A percentile compares a stretch with the other conserved stretches of the same genome.
These are phyloP conservation scores for Fusarium coicis DNA, from an alignment of 2,329 filamentous ascomycete species.

Conservation along the genomic window DNA sequence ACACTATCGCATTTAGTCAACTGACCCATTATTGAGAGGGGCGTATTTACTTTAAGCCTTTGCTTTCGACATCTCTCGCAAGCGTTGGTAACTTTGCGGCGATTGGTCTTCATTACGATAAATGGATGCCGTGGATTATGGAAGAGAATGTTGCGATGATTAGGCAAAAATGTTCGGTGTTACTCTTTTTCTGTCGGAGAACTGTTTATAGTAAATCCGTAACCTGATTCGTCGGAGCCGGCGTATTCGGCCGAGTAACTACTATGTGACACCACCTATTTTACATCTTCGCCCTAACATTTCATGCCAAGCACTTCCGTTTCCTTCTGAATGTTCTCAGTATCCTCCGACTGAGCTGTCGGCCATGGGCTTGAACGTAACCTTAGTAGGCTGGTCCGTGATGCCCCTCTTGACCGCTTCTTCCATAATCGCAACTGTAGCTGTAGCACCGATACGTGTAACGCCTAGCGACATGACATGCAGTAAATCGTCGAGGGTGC, in stretches of 20 bases:
- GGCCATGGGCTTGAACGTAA: constrained; percentile 25
- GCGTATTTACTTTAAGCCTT: neutral
- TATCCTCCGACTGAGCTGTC: constrained; percentile 1
- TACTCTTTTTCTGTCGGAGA: neutral
- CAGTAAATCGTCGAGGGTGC: constrained; percentile 66
- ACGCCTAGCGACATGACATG: constrained; percentile 65
- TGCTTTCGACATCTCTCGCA: constrained; percentile 22
- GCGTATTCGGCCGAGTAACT: neutral
- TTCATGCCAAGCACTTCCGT: accelerated
- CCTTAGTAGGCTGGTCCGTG: constrained; percentile 36
- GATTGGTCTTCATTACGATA: neutral
- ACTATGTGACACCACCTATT: too few species aligned
- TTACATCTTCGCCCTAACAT: neutral
- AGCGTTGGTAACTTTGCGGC: neutral
- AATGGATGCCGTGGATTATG: accelerated
- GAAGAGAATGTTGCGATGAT: neutral
- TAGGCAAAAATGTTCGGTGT: accelerated
- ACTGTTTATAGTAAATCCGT: neutral
- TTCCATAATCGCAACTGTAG: constrained; percentile 64
- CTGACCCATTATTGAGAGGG: accelerated
- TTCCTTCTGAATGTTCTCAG: neutral
- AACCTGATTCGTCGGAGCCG: accelerated
- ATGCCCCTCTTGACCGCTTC: constrained; percentile 65
- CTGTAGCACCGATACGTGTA: constrained; percentile 65
- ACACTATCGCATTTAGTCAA: neutral